Conservation (phyloP, 495 filamentous ascomycete species). For the Daldinia concentrica region DNA sequence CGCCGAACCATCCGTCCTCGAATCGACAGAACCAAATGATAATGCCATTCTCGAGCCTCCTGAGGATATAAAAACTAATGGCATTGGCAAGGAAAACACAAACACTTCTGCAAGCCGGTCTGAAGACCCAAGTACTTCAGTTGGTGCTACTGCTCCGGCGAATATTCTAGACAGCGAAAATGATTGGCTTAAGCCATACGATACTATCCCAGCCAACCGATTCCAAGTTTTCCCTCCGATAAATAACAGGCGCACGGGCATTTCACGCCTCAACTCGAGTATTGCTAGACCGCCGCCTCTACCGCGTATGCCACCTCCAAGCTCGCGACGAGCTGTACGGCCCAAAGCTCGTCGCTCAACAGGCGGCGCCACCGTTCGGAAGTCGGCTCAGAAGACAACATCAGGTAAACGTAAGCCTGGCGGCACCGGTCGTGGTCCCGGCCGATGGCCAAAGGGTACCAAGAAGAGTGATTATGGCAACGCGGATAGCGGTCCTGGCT, state of each 20-base stretch:
- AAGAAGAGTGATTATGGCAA: conserved; percentile 67
- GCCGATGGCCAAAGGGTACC: conserved; percentile 64
- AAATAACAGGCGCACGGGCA: conserved; percentile 54
- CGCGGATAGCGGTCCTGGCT: conserved; percentile 63
- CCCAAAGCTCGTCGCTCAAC: conserved; percentile 44
- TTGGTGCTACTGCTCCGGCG: conserved; percentile 10
- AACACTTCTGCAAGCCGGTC: conserved; percentile 43
- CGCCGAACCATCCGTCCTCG: conserved; percentile 46
- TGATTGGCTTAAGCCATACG: conserved; percentile 54
- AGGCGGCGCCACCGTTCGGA: conserved; percentile 21
- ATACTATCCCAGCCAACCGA: conserved; percentile 74
- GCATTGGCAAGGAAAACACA: conserved; percentile 41
- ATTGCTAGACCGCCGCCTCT: conserved; percentile 46
- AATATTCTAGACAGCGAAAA: conserved; percentile 41
- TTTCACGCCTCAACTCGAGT: conserved; percentile 44
- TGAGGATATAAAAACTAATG: conserved; percentile 43
- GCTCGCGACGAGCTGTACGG: conserved; percentile 33
- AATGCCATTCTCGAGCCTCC: conserved; percentile 43
- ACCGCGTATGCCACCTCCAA: conserved; percentile 36
- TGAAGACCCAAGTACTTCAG: conserved; percentile 16
- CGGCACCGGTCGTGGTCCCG: conserved; percentile 61
- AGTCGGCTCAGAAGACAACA: conserved; percentile 45
- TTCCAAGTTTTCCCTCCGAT: conserved; percentile 88
- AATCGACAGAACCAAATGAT: conserved; percentile 57
- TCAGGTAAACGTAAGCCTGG: conserved; percentile 57